A percentile compares a stretch with the other conserved stretches of the same genome.
These are phyloP conservation scores for Floccularia luteovirens DNA, from an alignment of 768 basidiomycete species.

Conservation along the genomic window DNA sequence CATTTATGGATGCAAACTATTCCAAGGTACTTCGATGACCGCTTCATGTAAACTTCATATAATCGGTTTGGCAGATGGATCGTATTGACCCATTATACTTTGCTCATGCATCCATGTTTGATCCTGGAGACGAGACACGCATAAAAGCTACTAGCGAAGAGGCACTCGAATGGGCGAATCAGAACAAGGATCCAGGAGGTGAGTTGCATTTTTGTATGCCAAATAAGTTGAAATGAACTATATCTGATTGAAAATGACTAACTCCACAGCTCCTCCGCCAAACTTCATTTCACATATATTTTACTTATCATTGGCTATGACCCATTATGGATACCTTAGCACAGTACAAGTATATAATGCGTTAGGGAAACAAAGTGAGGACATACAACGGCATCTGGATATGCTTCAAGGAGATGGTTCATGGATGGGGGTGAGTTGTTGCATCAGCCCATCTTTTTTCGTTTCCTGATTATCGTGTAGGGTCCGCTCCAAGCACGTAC, in stretches of 20 bases:
- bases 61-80: conserved; percentile 54
- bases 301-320: conserved; percentile 80
- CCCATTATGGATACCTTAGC: conserved; percentile 82
- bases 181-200: conserved; percentile 40
- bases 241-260: not conserved
- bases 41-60: conserved; percentile 1
- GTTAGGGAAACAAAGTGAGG: conserved; percentile 66
- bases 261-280: conserved; percentile 44
- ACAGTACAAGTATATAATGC: conserved; percentile 75
- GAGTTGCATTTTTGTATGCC: not conserved
- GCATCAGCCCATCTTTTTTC: not conserved
- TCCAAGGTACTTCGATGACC: conserved; percentile 54
- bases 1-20: conserved; percentile 89
- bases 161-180: conserved; percentile 61
- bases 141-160: conserved; percentile 91
- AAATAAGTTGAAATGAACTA: not conserved
- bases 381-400: conserved; percentile 72
- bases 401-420: conserved; percentile 67
- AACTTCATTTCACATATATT: conserved; percentile 97
- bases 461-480: conserved; percentile 22
- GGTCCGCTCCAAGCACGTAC: conserved; percentile 68
- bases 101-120: conserved; percentile 61
- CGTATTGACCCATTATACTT: conserved; percentile 85
- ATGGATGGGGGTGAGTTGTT: conserved; percentile 68
- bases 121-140: conserved; percentile 84